These are phyloP conservation scores for Leucocoprinus birnbaumii DNA, from an alignment of 768 basidiomycete species.

Conservation along the genomic window DNA sequence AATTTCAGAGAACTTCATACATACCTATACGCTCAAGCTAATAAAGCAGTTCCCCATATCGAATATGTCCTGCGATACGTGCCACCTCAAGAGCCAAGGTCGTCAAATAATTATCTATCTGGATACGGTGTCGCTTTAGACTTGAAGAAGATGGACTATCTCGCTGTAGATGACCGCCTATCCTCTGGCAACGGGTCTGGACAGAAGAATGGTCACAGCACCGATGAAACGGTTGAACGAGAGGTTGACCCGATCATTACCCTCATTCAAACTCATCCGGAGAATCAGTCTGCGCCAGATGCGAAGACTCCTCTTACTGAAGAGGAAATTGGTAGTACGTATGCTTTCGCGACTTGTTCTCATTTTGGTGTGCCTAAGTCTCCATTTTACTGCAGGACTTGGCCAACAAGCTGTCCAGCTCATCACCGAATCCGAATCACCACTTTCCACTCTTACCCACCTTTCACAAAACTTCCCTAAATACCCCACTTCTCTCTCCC, in stretches of 20 bases:
- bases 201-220: conserved; percentile 14
- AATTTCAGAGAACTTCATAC: conserved; percentile 73
- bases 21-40: conserved; percentile 53
- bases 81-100: conserved; percentile 32
- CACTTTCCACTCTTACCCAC: conserved; percentile 55
- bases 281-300: conserved; percentile 34
- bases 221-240: conserved; percentile 23
- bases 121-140: conserved; percentile 93
- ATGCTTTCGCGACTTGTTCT: too few species aligned
- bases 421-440: conserved; percentile 55
- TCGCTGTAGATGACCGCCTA: conserved; percentile 86
- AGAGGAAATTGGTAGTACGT: conserved; percentile 55
- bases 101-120: conserved; percentile 50
- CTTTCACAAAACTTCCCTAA: conserved; percentile 89
- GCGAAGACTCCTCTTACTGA: conserved; percentile 41
- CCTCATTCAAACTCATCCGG: conserved; percentile 37
- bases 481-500: conserved; percentile 72
- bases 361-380: too few species aligned
- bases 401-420: conserved; percentile 76
- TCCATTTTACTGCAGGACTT: too few species aligned
- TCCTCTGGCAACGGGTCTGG: conserved; percentile 21
- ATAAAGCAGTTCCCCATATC: conserved; percentile 41
- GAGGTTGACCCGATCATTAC: conserved; percentile 31
- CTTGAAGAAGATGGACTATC: conserved; percentile 96
- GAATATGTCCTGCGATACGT: conserved; percentile 78